Percentiles rank a stretch among this genome's conserved stretches.
These are phyloP conservation scores for Colletotrichum lini DNA, from an alignment of 2,329 filamentous ascomycete species.

Conservation along the genomic window DNA sequence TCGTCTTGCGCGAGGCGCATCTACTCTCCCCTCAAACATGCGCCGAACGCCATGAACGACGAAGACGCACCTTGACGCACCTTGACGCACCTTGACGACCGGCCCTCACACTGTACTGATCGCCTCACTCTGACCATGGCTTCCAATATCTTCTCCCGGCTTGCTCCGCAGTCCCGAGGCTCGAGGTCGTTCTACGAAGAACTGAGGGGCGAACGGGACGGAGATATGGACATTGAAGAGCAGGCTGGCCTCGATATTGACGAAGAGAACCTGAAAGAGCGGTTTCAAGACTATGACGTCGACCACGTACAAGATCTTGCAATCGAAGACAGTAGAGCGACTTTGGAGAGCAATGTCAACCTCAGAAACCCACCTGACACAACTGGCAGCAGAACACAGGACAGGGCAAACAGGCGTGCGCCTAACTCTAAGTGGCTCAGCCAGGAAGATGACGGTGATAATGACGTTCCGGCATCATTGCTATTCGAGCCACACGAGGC, in stretches of 20 bases:
- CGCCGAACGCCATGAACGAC: slow-evolving; percentile 24
- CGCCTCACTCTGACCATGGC: slow-evolving; percentile 54
- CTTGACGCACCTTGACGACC: neutral
- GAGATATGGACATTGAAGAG: slow-evolving; percentile 58
- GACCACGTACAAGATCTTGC: slow-evolving; percentile 59
- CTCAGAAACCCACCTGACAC: slow-evolving; percentile 31
- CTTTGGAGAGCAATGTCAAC: slow-evolving; percentile 55
- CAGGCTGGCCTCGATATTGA: slow-evolving; percentile 62
- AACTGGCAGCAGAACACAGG: slow-evolving; percentile 1
- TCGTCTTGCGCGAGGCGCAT: slow-evolving; percentile 5
- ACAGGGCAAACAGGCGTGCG: slow-evolving; percentile 34
- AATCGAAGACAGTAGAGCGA: slow-evolving; percentile 62
- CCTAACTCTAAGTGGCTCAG: slow-evolving; percentile 48
- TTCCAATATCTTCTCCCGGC: slow-evolving; percentile 63
- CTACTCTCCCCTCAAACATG: slow-evolving; percentile 7
- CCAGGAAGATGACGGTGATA: slow-evolving; percentile 67
- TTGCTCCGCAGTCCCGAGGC: slow-evolving; percentile 54
- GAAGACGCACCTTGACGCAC: neutral
- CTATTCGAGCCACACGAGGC: slow-evolving; percentile 67
- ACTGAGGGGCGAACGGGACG: slow-evolving; percentile 57
- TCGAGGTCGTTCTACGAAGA: slow-evolving; percentile 66
- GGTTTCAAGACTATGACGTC: slow-evolving; percentile 66
- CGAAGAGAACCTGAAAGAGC: slow-evolving; percentile 67
- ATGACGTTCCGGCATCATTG: slow-evolving; percentile 76
- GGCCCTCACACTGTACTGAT: neutral